Conservation (phyloP, 192 early-diverging fungal species). For the Phlyctochytrium arcticum region DNA sequence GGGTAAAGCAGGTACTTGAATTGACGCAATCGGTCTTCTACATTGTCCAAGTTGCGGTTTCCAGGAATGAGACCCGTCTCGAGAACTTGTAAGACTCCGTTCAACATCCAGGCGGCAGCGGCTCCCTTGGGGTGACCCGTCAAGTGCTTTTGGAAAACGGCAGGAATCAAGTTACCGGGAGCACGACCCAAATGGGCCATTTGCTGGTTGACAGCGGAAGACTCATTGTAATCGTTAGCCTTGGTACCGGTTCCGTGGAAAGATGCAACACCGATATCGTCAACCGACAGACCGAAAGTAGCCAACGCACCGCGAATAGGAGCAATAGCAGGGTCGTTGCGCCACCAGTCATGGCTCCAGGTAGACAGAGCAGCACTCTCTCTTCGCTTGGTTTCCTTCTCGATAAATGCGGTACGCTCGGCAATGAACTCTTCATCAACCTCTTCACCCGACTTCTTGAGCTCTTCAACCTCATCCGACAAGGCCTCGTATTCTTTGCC, state of each 20-base stretch:
- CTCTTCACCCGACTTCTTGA: slow-evolving; percentile 33
- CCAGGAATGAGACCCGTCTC: slow-evolving; percentile 85
- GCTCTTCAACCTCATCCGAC: slow-evolving; percentile 61
- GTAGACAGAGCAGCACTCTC: slow-evolving; percentile 68
- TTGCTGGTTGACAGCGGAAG: slow-evolving; percentile 78
- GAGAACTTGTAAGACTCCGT: slow-evolving; percentile 82
- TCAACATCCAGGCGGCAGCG: slow-evolving; percentile 96
- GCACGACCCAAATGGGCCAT: slow-evolving; percentile 81
- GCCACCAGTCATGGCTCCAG: slow-evolving; percentile 81
- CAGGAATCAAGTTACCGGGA: slow-evolving; percentile 71
- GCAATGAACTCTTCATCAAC: slow-evolving; percentile 43
- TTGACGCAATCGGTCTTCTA: slow-evolving; percentile 66
- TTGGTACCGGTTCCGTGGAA: slow-evolving; percentile 95
- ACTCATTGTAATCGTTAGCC: slow-evolving; percentile 96
- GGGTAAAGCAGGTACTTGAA: slow-evolving; percentile 82
- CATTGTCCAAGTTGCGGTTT: slow-evolving; percentile 88
- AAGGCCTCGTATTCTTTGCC: slow-evolving; percentile 69
- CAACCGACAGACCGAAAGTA: slow-evolving; percentile 80
- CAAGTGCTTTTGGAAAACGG: slow-evolving; percentile 88
- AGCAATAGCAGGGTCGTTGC: slow-evolving; percentile 65
- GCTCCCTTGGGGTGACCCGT: slow-evolving; percentile 98
- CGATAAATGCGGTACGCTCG: slow-evolving; percentile 51
- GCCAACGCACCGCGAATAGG: slow-evolving; percentile 86
- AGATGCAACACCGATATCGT: slow-evolving; percentile 89
- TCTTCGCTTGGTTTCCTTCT: slow-evolving; percentile 39